Base-by-base conservation (phyloP, 1,139 yeast genomes). In the Candida sp. region DNA sequence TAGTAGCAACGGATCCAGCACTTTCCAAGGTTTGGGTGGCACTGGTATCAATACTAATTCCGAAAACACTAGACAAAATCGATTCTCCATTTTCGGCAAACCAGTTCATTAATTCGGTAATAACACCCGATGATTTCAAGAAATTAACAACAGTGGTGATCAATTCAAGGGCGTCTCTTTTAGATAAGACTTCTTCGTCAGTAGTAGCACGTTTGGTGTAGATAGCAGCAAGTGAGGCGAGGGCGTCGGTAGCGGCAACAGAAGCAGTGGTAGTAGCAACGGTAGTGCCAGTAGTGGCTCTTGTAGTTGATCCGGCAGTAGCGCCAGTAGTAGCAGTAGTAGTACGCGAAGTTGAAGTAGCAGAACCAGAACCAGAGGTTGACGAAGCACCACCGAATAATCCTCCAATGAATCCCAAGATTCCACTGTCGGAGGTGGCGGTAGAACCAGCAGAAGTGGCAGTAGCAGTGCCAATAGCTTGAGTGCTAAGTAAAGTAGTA, bases 151-250 rank as follows among this genome's bases (percentile, higher is more conserved):
- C 58, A 41, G 56, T 51, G 12, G 57, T 37, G 44, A 71, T 55
- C 43, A 68, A 56, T 22, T 60, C 54, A 37, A 57, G 46, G 39
- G 68, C 48, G 54, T 70, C 77, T 64, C 75, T 70, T 66, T 70
- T 69, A 50, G 58, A 59, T 46, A 71, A 53, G 55, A 50, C 60
- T 45, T 60, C 66, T 33, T 22, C 33, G 19, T 15, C 19, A 11
- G 40, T 46, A 36, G 54, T 55, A 27, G 51, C 57, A 21, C 53
- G 58, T 53, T 65, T 61, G 39, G 54, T 47, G 40, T 55, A 46
- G 35, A 53, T 47, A 22, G 62, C 37, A 36, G 61, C 41, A n/a
- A 37, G 34, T 8, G 39, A 37, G n/a, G 21, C 30, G 23, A 19
- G 27, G 6, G 27, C 25, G 25, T n/a, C 33, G 8, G 21, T 19